Percentiles rank a stretch among this genome's conserved stretches.
phyloP scores from a whole-genome alignment of 176 grass and related monocot genomes.

The Bolboschoenus planiculmis region DNA sequence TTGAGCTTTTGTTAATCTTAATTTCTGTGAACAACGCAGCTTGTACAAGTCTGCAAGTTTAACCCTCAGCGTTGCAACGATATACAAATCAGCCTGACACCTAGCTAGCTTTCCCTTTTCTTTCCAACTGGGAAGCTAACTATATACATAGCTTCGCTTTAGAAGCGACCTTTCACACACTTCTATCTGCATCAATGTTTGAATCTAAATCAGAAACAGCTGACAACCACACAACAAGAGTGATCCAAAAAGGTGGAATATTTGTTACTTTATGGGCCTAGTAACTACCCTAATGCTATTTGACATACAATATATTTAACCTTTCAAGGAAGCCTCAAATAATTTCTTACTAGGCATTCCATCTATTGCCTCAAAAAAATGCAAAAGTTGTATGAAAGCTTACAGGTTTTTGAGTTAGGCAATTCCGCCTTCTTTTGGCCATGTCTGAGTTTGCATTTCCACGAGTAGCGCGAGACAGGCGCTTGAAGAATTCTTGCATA shows the following conservation, averaged over 20 bases:
- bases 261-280: background rate
- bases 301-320: background rate
- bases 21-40: background rate
- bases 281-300: constrained; percentile 2
- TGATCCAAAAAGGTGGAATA: too few relatives aligned
- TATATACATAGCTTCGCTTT: constrained; percentile 20
- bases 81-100: constrained; percentile 2
- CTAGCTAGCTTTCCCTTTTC: background rate
- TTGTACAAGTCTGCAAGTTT: background rate
- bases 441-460: constrained; percentile 1
- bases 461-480: constrained; percentile 4
- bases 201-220: background rate
- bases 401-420: constrained; percentile 5
- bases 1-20: background rate
- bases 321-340: background rate
- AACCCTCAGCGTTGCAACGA: background rate
- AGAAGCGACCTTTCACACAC: background rate
- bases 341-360: background rate
- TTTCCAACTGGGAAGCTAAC: constrained; percentile 1
- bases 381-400: background rate
- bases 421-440: constrained; percentile 6
- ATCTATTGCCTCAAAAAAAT: background rate
- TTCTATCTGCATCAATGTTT: constrained; percentile 9
- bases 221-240: background rate
- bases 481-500: constrained; percentile 15